Base-by-base conservation (phyloP, 176 grass and related monocot species). In the Elymus sibiricus region DNA sequence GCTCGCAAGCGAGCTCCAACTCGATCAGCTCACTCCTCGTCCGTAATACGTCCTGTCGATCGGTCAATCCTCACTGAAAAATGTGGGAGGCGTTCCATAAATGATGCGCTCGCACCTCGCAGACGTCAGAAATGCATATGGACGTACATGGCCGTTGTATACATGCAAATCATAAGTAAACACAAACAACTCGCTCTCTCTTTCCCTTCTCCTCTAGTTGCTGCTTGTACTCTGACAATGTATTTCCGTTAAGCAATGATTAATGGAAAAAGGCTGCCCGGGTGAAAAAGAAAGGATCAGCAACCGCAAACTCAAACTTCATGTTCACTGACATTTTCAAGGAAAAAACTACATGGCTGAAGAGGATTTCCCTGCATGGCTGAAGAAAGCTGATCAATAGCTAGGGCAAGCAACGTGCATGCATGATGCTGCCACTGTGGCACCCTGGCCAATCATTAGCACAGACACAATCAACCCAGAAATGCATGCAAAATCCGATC, bases 401-500 rank as follows among this genome's bases (percentile, higher is more conserved):
- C 49, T 53, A 17, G 49, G 49, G 49, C 16, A 16, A 2, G 1
- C 49, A 53, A 34, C 72, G 26, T 75, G 72, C 72, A 29, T 29
- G 25, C 42, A 73, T 73, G 22, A 73, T 73, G 46, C 11, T 11
- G 9, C 19, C 19, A 46, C 72, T 58, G 63, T 83, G 66, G 8
- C 62, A 70, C 71, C 70, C 70, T 70, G 19, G 76, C 85, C 85
- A 91, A 91, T 91, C 70, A 91, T 88, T 70, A 84, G 77, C 69
- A 40, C 39, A 68, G 8, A 79, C 84, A 84, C 68, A 84, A 87
- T 87, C 66, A 84, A 79, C 74, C 55, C 65, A 66, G 79, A 83
- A 42, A 14, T 78, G 59, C 80, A 80, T 80, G 89, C 80, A 87
- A 83, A 83, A 87, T 87, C 65, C 44, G 80, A 74, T 72, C 65